Base-by-base conservation (phyloP, 2,329 filamentous ascomycete species). In the Xylariaceae sp. region DNA sequence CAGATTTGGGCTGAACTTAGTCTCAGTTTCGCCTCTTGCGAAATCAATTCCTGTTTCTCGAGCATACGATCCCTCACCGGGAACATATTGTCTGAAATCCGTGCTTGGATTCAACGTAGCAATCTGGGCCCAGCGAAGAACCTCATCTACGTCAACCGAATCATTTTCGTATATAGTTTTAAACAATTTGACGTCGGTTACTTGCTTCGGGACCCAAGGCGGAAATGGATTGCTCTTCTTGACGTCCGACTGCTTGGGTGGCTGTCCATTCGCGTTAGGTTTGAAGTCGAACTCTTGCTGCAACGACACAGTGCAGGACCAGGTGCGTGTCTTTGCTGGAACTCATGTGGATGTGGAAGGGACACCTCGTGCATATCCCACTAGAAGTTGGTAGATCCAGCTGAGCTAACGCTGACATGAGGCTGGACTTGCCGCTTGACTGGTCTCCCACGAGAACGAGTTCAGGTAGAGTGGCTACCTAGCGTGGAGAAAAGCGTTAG, bases 401-500 rank as follows among this genome's bases (percentile, higher is more conserved):
- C 2, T 48, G 51, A 18, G 53, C 51, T 11, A 60, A n/a, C 1
- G 51, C 56, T 2, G 56, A 60, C 56, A 60, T 59, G 10, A 60
- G 33, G 33, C 44, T 89, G 0, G 84, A 89, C 65, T 95, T 95
- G 0, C 90, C 90, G 0, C 89, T 87, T 1, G 82, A 87, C 63
- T 96, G 90, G 43, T 95, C 89, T 0, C 90, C 90, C 0, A 94
- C 82, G 0, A 94, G 80, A 5, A 91, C 87, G 10, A 94, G 82
- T 59, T 89, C 89, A 0, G 90, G 89, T 0, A 95, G 72, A 0
- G 22, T 28, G 22, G 22, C 22, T 28, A 28, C 22, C 22, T 28
- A 28, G 22, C 22, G 22, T 28, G 7, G 4, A 28, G 4, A 28
- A 28, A 4, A 28, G 4, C 7, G 22, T 28, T 28, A 28, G 22